phyloP scores from a whole-genome alignment of 2,329 filamentous ascomycete species.

The Coniochaeta sp. region DNA sequence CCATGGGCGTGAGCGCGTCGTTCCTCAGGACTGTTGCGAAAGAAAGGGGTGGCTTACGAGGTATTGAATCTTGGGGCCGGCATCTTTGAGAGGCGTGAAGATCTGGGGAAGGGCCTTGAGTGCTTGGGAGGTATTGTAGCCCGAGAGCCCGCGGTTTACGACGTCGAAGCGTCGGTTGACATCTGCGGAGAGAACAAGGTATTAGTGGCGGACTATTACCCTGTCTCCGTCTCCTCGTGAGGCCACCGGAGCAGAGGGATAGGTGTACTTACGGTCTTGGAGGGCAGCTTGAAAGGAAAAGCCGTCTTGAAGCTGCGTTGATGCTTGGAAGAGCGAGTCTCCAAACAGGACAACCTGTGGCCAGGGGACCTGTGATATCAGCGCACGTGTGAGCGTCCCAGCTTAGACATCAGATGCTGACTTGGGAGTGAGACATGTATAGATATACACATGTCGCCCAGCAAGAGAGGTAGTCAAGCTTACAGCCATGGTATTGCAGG shows the following conservation, averaged over 20 bases:
- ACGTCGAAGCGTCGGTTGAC: conserved; percentile 76
- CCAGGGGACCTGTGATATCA: conserved; percentile 39
- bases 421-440: too few relatives aligned
- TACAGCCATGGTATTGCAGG: conserved; percentile 14
- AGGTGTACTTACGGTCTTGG: conserved; percentile 53
- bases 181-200: conserved; percentile 35
- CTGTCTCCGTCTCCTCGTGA: neutral
- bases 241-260: neutral
- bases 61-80: conserved; percentile 56
- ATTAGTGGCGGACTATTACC: conserved; percentile 1
- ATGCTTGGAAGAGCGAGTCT: conserved; percentile 76
- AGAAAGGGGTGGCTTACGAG: conserved; percentile 45
- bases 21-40: too few relatives aligned
- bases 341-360: conserved; percentile 80
- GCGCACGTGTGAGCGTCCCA: neutral
- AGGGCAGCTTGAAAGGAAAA: conserved; percentile 71
- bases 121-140: conserved; percentile 76
- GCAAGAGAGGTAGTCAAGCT: conserved; percentile 1
- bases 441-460: neutral
- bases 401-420: neutral
- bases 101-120: conserved; percentile 62
- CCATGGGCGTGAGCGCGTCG: conserved; percentile 2
- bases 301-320: conserved; percentile 52
- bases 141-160: conserved; percentile 79
- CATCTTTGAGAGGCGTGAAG: conserved; percentile 56